Evolutionary conservation across 257 asterid species (phyloP).

Genomic region (Nicotiana benthamiana): DNA sequence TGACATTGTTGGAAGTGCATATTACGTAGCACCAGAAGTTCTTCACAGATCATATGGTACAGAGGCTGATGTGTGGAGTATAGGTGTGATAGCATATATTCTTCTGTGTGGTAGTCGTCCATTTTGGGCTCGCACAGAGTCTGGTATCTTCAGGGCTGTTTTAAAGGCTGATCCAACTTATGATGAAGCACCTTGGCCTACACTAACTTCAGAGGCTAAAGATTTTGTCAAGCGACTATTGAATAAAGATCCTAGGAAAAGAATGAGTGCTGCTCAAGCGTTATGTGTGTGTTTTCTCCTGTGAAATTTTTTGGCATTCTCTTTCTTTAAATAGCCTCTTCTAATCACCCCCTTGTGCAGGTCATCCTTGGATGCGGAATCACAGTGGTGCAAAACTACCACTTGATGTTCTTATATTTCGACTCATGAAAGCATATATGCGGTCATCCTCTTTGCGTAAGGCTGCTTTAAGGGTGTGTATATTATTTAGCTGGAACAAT

Average conservation of each 20-base stretch:
- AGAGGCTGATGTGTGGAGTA: constrained; percentile 52
- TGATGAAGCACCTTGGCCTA: constrained; percentile 58
- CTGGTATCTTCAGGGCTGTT: constrained; percentile 58
- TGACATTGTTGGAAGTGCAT: constrained; percentile 64
- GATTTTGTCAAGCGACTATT: constrained; percentile 50
- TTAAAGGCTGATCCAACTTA: constrained; percentile 50
- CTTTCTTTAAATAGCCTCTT: neutral
- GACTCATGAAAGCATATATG: constrained; percentile 59
- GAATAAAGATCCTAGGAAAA: constrained; percentile 47
- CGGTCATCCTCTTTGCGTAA: constrained; percentile 58
- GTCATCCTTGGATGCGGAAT: constrained; percentile 65
- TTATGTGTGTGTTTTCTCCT: constrained; percentile 35
- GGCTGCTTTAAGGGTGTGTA: constrained; percentile 68
- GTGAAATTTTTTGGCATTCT: neutral
- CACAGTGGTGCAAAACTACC: constrained; percentile 24
- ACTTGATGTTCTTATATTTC: constrained; percentile 45
- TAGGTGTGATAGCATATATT: constrained; percentile 47
- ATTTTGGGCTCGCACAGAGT: constrained; percentile 66
- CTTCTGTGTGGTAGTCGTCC: constrained; percentile 67
- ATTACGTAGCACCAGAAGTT: constrained; percentile 49
- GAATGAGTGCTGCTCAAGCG: constrained; percentile 74
- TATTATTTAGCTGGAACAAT: neutral
- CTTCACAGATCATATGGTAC: constrained; percentile 36
- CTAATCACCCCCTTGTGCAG: constrained; percentile 26
- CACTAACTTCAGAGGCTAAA: constrained; percentile 39